A percentile compares a stretch with the other conserved stretches of the same genome.
Evolutionary conservation across 805 yeast genomes (phyloP).

Genomic region (Metschnikowia continentalis): DNA sequence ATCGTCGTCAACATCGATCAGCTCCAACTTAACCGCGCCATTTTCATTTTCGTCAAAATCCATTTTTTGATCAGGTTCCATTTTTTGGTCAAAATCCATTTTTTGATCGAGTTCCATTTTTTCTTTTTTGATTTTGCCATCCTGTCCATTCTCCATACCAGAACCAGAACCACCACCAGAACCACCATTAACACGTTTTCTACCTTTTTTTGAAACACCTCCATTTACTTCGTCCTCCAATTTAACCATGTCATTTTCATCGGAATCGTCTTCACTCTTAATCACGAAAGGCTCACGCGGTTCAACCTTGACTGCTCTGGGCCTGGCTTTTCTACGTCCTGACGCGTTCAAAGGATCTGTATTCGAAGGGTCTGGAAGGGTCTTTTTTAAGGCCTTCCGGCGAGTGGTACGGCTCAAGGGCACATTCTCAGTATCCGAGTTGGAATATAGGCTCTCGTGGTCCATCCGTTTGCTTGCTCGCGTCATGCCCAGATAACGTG

Average conservation of each 20-base stretch:
- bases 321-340: background rate
- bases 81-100: background rate
- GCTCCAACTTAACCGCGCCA: background rate
- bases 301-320: background rate
- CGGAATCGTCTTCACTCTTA: background rate
- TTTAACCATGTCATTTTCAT: too few relatives aligned
- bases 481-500: background rate
- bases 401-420: background rate
- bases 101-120: background rate
- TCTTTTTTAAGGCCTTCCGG: background rate
- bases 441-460: background rate
- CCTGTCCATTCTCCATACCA: background rate
- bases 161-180: too few relatives aligned
- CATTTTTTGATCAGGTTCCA: background rate
- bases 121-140: background rate
- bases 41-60: background rate
- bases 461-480: background rate
- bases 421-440: background rate
- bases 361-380: background rate
- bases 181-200: too few relatives aligned
- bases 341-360: background rate
- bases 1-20: conserved; percentile 6
- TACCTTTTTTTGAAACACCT: too few relatives aligned
- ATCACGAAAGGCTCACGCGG: background rate
- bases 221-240: too few relatives aligned